Percentiles rank a stretch among this genome's conserved stretches.
Evolutionary conservation across 805 yeast genomes (phyloP).

Genomic region (Cyberlindnera nakhonratchasimensis): DNA sequence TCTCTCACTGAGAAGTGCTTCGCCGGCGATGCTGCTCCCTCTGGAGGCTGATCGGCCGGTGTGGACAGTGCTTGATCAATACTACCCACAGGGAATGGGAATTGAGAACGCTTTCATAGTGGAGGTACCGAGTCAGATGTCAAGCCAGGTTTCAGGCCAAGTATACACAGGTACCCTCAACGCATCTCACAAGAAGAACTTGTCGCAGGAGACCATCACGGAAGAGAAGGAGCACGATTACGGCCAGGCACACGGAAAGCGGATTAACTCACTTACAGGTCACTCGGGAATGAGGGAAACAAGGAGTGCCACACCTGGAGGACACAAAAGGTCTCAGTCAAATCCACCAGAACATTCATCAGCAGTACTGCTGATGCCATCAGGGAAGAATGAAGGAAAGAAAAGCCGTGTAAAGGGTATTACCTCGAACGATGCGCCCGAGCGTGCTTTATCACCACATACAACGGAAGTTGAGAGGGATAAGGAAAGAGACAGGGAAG

Average conservation of each 20-base stretch:
- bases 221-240: slow-evolving; percentile 26
- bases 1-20: slow-evolving; percentile 10
- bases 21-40: slow-evolving; percentile 18
- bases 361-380: slow-evolving; percentile 27
- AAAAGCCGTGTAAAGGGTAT: background rate
- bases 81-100: slow-evolving; percentile 65
- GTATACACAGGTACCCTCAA: slow-evolving; percentile 5
- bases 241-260: slow-evolving; percentile 8
- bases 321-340: slow-evolving; percentile 25
- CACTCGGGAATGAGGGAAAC: slow-evolving; percentile 2
- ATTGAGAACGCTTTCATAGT: slow-evolving; percentile 63
- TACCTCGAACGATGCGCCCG: slow-evolving; percentile 2
- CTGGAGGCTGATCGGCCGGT: slow-evolving; percentile 63
- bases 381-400: slow-evolving; percentile 3
- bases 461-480: background rate
- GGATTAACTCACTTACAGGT: slow-evolving; percentile 21
- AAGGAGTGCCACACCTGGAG: slow-evolving; percentile 14
- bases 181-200: slow-evolving; percentile 12
- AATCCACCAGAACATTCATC: slow-evolving; percentile 26
- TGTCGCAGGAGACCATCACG: slow-evolving; percentile 23
- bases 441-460: slow-evolving; percentile 9
- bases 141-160: too few species aligned
- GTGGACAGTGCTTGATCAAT: slow-evolving; percentile 53
- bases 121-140: slow-evolving; percentile 47
- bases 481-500: too few species aligned